A percentile compares a stretch with the other conserved stretches of the same genome.
Evolutionary conservation across 1,284 basidiomycete genomes (phyloP).

Genomic region (Wallemia hederae): DNA sequence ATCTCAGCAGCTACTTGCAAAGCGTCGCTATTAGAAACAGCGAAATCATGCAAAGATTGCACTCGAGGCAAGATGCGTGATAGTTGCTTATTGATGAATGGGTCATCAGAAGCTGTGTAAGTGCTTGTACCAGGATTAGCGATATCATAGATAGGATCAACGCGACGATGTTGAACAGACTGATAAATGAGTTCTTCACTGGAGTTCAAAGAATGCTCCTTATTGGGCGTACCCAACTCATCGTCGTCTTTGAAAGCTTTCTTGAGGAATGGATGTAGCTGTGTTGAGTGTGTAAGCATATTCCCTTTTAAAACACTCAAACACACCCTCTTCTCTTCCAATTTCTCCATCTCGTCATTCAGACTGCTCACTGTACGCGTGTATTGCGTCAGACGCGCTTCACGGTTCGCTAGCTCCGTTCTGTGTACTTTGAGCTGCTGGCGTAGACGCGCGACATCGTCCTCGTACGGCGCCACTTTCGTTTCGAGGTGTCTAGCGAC

Average conservation of each 20-base stretch:
- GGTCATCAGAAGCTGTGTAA: too few relatives aligned
- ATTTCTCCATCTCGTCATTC: background rate
- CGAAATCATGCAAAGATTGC: too few relatives aligned
- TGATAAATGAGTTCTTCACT: too few relatives aligned
- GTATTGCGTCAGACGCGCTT: background rate
- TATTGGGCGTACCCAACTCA: background rate
- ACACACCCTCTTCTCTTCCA: background rate
- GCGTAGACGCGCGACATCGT: background rate
- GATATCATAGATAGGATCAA: too few relatives aligned
- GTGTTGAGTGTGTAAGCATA: background rate
- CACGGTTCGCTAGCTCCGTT: background rate
- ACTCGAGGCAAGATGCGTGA: too few relatives aligned
- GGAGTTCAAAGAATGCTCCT: too few relatives aligned
- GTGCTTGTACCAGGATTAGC: too few relatives aligned
- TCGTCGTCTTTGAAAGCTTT: background rate
- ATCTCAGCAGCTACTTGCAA: too few relatives aligned
- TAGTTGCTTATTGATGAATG: too few relatives aligned
- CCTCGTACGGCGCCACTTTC: background rate
- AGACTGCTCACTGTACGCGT: background rate
- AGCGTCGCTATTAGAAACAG: too few relatives aligned
- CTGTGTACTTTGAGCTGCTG: background rate
- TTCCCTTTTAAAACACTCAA: background rate
- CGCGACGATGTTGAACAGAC: too few relatives aligned
- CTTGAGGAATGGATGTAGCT: background rate
- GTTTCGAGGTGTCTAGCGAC: background rate